These are phyloP conservation scores for Rhodotorula sp. DNA, from an alignment of 1,284 basidiomycete genomes.

Conservation along the genomic window DNA sequence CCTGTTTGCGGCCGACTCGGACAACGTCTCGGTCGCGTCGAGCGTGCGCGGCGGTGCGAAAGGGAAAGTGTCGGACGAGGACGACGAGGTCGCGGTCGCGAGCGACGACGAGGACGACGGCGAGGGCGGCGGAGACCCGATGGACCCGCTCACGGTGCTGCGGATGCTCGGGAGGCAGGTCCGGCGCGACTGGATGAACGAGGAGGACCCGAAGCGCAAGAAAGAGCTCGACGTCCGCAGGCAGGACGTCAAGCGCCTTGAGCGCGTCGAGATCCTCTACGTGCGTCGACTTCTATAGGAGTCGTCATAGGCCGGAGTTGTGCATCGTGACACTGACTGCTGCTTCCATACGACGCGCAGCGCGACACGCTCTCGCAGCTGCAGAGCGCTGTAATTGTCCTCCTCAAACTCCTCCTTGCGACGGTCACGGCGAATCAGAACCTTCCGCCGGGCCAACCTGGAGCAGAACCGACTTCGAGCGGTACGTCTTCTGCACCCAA, in stretches of 20 bases:
- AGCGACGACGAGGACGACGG: constrained; percentile 48
- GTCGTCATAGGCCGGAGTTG: neutral
- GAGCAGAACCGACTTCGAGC: constrained; percentile 19
- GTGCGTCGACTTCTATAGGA: constrained; percentile 57
- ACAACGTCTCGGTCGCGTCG: neutral
- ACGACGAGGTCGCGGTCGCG: constrained; percentile 3
- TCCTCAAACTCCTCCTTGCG: constrained; percentile 82
- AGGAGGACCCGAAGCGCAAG: constrained; percentile 58
- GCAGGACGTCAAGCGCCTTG: constrained; percentile 77
- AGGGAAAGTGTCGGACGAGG: neutral
- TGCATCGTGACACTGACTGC: neutral
- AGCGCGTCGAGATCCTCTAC: constrained; percentile 86
- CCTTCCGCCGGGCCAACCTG: constrained; percentile 12
- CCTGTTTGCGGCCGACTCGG: neutral
- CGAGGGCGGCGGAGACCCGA: constrained; percentile 48
- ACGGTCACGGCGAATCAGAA: constrained; percentile 69
- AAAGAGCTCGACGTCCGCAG: constrained; percentile 67
- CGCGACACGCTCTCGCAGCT: constrained; percentile 73
- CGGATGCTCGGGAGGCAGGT: constrained; percentile 61
- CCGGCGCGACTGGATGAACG: constrained; percentile 52
- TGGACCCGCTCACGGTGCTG: constrained; percentile 46
- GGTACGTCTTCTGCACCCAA: constrained; percentile 10
- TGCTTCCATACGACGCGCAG: constrained; percentile 33
- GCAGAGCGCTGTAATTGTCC: constrained; percentile 82
- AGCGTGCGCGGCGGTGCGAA: neutral